These are phyloP conservation scores for Stachybotrys chartarum DNA, from an alignment of 2,329 filamentous ascomycete species.

Conservation along the genomic window DNA sequence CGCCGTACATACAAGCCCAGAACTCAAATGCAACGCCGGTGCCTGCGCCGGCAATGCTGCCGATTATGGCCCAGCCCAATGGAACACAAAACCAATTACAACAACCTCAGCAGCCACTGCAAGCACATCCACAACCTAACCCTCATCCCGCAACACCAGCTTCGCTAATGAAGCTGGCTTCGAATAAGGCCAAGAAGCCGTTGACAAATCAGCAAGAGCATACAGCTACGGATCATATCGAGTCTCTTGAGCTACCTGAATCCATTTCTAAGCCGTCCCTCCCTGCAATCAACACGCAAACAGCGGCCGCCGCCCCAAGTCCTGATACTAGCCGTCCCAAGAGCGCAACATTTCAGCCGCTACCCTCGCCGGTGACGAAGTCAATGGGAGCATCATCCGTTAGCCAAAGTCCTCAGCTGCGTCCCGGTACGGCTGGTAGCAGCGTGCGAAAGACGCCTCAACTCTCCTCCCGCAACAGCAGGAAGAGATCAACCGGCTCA, in stretches of 20 bases:
- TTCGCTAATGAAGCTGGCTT: slow-evolving; percentile 72
- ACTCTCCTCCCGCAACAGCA: slow-evolving; percentile 48
- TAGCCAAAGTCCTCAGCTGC: slow-evolving; percentile 58
- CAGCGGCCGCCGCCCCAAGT: slow-evolving; percentile 25
- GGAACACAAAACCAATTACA: slow-evolving; percentile 1
- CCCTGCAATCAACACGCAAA: slow-evolving; percentile 33
- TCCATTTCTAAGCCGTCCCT: slow-evolving; percentile 36
- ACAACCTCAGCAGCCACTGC: slow-evolving; percentile 1
- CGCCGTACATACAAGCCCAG: slow-evolving; percentile 59
- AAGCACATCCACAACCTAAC: slow-evolving; percentile 33
- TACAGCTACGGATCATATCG: slow-evolving; percentile 44
- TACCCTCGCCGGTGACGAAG: slow-evolving; percentile 42
- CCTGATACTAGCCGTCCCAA: slow-evolving; percentile 37
- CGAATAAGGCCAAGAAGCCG: slow-evolving; percentile 43
- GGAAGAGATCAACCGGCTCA: slow-evolving; percentile 68
- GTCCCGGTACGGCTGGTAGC: slow-evolving; percentile 38
- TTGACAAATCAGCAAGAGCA: slow-evolving; percentile 33
- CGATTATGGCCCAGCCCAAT: not conserved
- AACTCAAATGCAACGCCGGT: slow-evolving; percentile 21
- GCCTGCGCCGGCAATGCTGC: not conserved
- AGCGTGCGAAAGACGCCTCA: slow-evolving; percentile 48
- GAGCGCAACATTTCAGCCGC: slow-evolving; percentile 40
- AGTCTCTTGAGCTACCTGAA: slow-evolving; percentile 65
- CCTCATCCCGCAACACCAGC: slow-evolving; percentile 74
- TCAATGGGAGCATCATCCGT: slow-evolving; percentile 41